Evolutionary conservation across 2,329 filamentous ascomycete species (phyloP).

Genomic region (Talaromyces sp.): DNA sequence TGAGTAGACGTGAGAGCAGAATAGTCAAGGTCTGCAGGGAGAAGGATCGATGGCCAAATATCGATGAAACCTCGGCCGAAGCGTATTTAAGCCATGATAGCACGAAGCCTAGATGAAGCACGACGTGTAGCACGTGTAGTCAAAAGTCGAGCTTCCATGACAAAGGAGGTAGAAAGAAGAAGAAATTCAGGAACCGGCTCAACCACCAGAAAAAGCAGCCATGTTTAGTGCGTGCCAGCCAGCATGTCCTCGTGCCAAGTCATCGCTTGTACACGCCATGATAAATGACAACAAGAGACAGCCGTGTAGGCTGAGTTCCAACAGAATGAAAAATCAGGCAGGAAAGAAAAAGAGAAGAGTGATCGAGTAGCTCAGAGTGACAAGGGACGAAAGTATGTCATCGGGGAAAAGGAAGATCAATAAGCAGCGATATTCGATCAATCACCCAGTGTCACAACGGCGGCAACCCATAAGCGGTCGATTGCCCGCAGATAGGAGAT

Average conservation of each 20-base stretch:
- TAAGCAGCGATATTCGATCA: not conserved
- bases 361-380: not conserved
- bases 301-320: not conserved
- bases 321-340: not conserved
- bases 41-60: not conserved
- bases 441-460: not conserved
- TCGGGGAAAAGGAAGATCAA: not conserved
- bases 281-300: not conserved
- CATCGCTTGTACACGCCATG: conserved; percentile 1
- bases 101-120: not conserved
- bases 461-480: not conserved
- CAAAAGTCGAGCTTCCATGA: not conserved
- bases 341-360: not conserved
- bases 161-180: not conserved
- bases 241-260: conserved; percentile 7
- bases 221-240: not conserved
- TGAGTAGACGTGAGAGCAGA: not conserved
- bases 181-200: not conserved
- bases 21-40: not conserved
- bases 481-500: not conserved
- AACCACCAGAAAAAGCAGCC: not conserved
- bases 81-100: not conserved
- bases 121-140: not conserved
- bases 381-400: not conserved
- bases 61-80: not conserved